Percentiles rank a stretch among this genome's conserved stretches.
These are phyloP conservation scores for Ophiognomonia clavigignenti-juglandacearum DNA, from an alignment of 2,329 filamentous ascomycete species.

Conservation along the genomic window DNA sequence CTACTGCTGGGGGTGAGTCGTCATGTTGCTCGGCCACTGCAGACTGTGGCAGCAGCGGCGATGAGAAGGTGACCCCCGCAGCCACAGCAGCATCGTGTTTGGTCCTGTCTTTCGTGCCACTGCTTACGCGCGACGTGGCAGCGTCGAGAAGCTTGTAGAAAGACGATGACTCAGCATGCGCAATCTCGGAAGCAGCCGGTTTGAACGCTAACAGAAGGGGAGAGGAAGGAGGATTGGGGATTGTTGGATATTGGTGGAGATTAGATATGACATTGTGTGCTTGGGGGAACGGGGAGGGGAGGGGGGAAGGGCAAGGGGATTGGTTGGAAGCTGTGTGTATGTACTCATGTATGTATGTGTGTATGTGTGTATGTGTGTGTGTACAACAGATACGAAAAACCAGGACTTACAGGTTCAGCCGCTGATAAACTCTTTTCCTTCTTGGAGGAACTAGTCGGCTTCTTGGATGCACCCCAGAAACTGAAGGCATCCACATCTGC, in stretches of 20 bases:
- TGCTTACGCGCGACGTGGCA: slow-evolving; percentile 22
- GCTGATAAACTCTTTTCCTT: slow-evolving; percentile 35
- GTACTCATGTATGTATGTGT: too few relatives aligned
- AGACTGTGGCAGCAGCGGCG: slow-evolving; percentile 34
- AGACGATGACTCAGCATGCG: slow-evolving; percentile 42
- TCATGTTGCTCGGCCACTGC: slow-evolving; percentile 16
- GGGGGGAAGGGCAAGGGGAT: too few relatives aligned
- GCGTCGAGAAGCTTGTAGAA: slow-evolving; percentile 38
- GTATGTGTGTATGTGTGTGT: too few relatives aligned
- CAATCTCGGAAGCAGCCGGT: slow-evolving; percentile 35
- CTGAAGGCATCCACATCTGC: slow-evolving; percentile 41
- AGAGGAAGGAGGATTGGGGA: background rate
- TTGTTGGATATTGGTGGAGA: too few relatives aligned
- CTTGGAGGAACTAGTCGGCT: slow-evolving; percentile 28
- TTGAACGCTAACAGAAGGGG: slow-evolving; percentile 6
- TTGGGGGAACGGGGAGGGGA: too few relatives aligned
- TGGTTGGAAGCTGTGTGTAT: too few relatives aligned
- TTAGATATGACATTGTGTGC: too few relatives aligned
- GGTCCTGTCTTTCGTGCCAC: slow-evolving; percentile 21
- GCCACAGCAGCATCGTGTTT: slow-evolving; percentile 6
- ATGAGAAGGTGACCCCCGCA: slow-evolving; percentile 25
- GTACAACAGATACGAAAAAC: too few relatives aligned
- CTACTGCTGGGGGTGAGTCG: too few relatives aligned
- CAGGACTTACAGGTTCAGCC: slow-evolving; percentile 25
- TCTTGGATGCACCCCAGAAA: slow-evolving; percentile 53